These are phyloP conservation scores for Diutina neorugosa DNA, from an alignment of 1,139 yeast species.

Conservation along the genomic window DNA sequence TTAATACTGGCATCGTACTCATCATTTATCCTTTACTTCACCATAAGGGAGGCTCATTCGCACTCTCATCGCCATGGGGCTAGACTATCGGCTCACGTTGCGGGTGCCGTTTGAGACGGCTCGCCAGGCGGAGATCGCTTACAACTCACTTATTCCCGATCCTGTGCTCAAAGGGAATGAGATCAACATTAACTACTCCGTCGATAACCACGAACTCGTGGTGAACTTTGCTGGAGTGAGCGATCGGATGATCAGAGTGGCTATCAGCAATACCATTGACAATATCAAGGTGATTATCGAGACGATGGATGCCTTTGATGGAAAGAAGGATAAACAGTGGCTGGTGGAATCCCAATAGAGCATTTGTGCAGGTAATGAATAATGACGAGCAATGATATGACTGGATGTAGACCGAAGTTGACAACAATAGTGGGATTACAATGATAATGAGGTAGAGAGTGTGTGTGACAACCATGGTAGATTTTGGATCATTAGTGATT, in stretches of 20 bases:
- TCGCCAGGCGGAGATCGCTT: constrained; percentile 1
- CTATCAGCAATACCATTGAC: constrained; percentile 57
- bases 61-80: background rate
- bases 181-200: background rate
- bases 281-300: constrained; percentile 53
- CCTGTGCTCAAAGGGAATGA: constrained; percentile 1
- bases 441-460: no score
- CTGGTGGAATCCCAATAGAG: background rate
- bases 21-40: background rate
- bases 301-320: constrained; percentile 53
- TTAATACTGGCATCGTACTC: background rate
- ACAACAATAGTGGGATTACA: no score
- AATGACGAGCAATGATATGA: no score
- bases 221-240: constrained; percentile 38
- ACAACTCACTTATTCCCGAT: background rate
- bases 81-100: background rate
- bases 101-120: constrained; percentile 1
- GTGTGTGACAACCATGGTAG: no score
- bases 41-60: background rate
- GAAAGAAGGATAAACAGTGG: constrained; percentile 12
- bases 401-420: no score
- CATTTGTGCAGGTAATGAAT: background rate
- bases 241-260: constrained; percentile 57
- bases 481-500: no score
- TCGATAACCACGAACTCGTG: background rate